These are phyloP conservation scores for Solanum lignicaule DNA, from an alignment of 257 asterid species.

Conservation along the genomic window DNA sequence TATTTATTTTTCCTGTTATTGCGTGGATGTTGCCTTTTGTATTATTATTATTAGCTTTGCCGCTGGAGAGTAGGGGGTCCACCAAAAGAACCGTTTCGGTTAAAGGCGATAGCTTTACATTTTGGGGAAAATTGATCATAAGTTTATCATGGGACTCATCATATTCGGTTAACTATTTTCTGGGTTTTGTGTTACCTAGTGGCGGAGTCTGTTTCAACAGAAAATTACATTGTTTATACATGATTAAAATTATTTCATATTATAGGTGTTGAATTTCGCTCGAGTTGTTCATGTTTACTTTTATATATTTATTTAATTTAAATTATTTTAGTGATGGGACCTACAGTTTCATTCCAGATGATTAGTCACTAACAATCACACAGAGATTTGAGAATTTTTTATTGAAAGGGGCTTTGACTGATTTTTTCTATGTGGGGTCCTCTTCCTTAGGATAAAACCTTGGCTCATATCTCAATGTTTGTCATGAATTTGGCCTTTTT, in stretches of 20 bases:
- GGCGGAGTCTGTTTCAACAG: neutral
- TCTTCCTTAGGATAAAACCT: neutral
- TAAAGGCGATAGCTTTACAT: neutral
- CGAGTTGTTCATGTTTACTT: too few relatives aligned
- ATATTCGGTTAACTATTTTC: neutral
- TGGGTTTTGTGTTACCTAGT: neutral
- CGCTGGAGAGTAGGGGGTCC: slow-evolving; percentile 14
- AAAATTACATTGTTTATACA: too few relatives aligned
- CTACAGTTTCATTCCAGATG: neutral
- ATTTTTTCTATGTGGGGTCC: neutral
- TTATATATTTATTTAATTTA: too few relatives aligned
- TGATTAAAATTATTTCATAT: too few relatives aligned
- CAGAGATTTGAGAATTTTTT: neutral
- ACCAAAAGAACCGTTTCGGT: slow-evolving; percentile 17
- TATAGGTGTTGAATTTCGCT: too few relatives aligned
- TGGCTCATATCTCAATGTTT: neutral
- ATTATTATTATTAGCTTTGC: neutral
- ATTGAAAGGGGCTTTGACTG: neutral
- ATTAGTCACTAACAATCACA: neutral
- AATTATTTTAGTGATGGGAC: neutral
- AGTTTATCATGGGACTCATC: neutral
- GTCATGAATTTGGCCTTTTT: neutral
- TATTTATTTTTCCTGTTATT: neutral
- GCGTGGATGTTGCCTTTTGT: neutral
- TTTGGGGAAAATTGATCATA: neutral